Percentiles rank a stretch among this genome's conserved stretches.
phyloP scores from a whole-genome alignment of 768 basidiomycete genomes.

The Auricularia cornea region DNA sequence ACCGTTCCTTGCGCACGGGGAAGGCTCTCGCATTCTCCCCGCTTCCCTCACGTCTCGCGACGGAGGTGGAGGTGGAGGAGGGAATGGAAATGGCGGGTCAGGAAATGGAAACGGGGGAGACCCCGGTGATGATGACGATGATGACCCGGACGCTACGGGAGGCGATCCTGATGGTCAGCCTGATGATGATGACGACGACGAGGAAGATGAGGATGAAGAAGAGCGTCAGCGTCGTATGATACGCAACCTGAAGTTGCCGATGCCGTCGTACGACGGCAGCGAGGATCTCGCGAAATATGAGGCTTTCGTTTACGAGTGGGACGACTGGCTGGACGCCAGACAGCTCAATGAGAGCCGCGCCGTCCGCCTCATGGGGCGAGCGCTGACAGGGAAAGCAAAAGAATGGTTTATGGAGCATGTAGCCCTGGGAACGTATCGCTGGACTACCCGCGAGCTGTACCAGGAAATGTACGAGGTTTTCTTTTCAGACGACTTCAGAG shows the following conservation, averaged over 20 bases:
- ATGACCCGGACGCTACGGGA: too few relatives aligned
- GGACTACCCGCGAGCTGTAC: neutral
- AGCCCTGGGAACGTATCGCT: neutral
- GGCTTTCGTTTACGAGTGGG: neutral
- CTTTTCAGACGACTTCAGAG: neutral
- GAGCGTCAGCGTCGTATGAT: too few relatives aligned
- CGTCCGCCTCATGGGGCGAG: neutral
- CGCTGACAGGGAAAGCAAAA: neutral
- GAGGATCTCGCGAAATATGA: neutral
- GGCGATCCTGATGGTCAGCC: too few relatives aligned
- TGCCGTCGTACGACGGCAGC: neutral
- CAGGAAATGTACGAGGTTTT: neutral
- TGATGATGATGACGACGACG: too few relatives aligned
- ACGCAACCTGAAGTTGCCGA: neutral
- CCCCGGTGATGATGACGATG: too few relatives aligned
- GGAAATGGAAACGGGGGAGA: too few relatives aligned
- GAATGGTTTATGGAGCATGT: neutral
- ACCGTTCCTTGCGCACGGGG: too few relatives aligned
- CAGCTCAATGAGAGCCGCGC: neutral
- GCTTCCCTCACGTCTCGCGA: too few relatives aligned
- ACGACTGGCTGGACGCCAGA: neutral
- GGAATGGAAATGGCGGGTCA: too few relatives aligned
- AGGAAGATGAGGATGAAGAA: too few relatives aligned
- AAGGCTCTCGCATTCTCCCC: too few relatives aligned
- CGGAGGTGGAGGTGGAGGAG: too few relatives aligned